Base-by-base conservation (phyloP, 2,329 filamentous ascomycete species). In the Penicillium sp. region DNA sequence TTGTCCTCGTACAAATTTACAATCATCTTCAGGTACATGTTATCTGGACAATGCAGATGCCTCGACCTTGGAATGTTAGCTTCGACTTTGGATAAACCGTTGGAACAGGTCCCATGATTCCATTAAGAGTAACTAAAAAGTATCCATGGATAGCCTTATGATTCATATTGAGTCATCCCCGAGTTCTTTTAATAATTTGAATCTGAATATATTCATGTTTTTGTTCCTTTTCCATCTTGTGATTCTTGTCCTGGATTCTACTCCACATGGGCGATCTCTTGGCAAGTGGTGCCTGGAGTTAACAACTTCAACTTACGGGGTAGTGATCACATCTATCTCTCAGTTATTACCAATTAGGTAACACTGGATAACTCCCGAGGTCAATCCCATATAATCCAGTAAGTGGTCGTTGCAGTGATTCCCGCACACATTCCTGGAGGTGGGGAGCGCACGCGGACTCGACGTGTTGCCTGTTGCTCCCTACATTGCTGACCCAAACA, bases 401-500 rank as follows among this genome's bases (percentile, higher is more conserved):
- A 43, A 21, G 45, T 53, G 5, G 11, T 25, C 23, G 53, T 50
- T 45, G 40, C 39, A 16, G 21, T 61, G 54, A 47, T 58, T 62
- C 46, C 60, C 54, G 38, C 13, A 34, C 38, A 53, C 64, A 66
- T 66, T 66, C 63, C 40, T 53, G 8, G 33, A 43, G 40, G 62
- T 62, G 56, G 63, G 47, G 57, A 34, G 48, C 46, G 40, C 49
- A 50, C 50, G 40, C 38, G 50, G 50, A 11, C 39, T 52, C 21
- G 44, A 54, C 55, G 57, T 36, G 56, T 57, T 55, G 33, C 48
- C 19, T 44, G 29, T 15, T 39, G 40, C 57, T 39, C 61, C 63
- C 64, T 66, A 57, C 64, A 66, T 66, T 66, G 55, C 59, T 64
- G 58, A 40, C n/a, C 51, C 34, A 19, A 45, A 56, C 54, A 44